These are phyloP conservation scores for Trypanosoma mega DNA, from an alignment of 208 protist species.

Conservation along the genomic window DNA sequence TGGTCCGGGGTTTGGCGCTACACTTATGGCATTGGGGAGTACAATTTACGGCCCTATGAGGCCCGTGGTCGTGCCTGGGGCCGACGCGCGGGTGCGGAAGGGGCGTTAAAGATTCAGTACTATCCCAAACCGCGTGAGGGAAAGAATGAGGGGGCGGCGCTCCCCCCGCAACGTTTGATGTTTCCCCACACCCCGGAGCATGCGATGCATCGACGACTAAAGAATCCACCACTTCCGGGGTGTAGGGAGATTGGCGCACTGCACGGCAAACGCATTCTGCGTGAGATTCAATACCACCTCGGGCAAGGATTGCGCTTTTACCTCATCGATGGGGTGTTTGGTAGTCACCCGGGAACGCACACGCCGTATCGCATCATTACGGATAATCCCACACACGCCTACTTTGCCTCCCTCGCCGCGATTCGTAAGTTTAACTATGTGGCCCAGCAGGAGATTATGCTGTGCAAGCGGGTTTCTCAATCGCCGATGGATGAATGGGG, in stretches of 20 bases:
- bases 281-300: conserved; percentile 89
- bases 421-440: conserved; percentile 87
- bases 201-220: conserved; percentile 72
- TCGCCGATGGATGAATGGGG: conserved; percentile 89
- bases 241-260: conserved; percentile 60
- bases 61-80: conserved; percentile 76
- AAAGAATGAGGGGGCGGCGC: conserved; percentile 13
- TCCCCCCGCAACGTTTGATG: conserved; percentile 45
- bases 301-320: conserved; percentile 89
- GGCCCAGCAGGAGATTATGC: conserved; percentile 77
- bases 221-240: conserved; percentile 57
- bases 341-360: conserved; percentile 60
- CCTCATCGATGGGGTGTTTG: conserved; percentile 85
- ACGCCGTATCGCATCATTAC: conserved; percentile 90
- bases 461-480: conserved; percentile 82
- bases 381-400: conserved; percentile 87
- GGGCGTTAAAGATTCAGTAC: conserved; percentile 61
- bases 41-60: conserved; percentile 85
- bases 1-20: conserved; percentile 89
- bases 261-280: conserved; percentile 84
- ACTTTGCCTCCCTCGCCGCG: conserved; percentile 77
- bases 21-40: conserved; percentile 86
- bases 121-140: conserved; percentile 18
- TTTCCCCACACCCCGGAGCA: conserved; percentile 88
- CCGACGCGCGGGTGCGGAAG: conserved; percentile 46